Evolutionary conservation across 345 rosid species (phyloP), one percentile per base, ranked within the genome.

Genomic region (Cardamine resedifolia): DNA sequence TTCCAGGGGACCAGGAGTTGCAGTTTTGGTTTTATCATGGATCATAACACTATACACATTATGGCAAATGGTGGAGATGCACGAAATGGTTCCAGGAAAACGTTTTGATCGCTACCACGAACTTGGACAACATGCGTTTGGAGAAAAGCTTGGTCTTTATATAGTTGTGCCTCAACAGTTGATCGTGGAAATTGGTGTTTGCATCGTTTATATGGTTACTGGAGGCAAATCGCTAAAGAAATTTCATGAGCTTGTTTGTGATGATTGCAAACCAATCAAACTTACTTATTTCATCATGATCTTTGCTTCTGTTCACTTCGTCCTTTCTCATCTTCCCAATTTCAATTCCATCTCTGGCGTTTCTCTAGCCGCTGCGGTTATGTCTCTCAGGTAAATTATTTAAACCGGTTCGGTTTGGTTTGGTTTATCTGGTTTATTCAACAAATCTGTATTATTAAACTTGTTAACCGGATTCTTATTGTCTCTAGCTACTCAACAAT

Each of bases 181-280:
- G 20, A 75, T 89, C 16, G 80, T 78, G 36, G 88, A 91, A 70
- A 82, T 87, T 6, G 87, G 97, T 19, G 90, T 87, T 45, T 78
- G 83, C 78, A 83, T 91, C 23, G 90, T 91, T 38, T 91, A 88
- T 55, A 91, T 88, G 97, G 92, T 91, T n/a, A 91, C 96, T 0
- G 96, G 91, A 33, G 96, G 92, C 63, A 81, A 82, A 81, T 90
- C 97, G 1, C 52, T 88, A 16, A 15, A 87, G 83, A 88, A 87
- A 51, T 73, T 90, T 60, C 89, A 87, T 61, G 49, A 87, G 1
- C 31, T 80, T 3, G 83, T 83, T n/a, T 66, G 87, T 78, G 16
- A 72, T 0, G 18, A 10, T 58, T 36, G 84, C 80, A 82, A 81
- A 61, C 7, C 69, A 0, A 85, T 87, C 81, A 88, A 82, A 73